Evolutionary conservation across 2,329 filamentous ascomycete species (phyloP).

Genomic region (Aspergillus sp.): DNA sequence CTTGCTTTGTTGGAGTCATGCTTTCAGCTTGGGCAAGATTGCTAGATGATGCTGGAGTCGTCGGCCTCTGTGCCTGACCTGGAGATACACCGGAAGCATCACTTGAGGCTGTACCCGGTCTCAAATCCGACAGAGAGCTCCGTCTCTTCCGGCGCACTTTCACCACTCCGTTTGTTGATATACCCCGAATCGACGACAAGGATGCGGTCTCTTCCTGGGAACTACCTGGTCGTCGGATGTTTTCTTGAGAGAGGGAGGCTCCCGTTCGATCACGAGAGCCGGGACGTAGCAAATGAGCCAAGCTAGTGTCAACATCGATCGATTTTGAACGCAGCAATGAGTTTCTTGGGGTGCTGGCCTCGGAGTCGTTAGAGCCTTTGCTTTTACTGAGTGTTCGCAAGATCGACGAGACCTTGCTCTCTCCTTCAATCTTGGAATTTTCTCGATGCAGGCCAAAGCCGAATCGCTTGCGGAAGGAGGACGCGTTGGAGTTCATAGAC

Average conservation of each 20-base stretch:
- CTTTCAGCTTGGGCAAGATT: slow-evolving; percentile 27
- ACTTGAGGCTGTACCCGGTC: slow-evolving; percentile 61
- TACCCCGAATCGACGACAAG: slow-evolving; percentile 54
- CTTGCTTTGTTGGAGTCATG: slow-evolving; percentile 29
- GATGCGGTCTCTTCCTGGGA: slow-evolving; percentile 48
- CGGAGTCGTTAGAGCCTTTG: slow-evolving; percentile 59
- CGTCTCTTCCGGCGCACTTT: slow-evolving; percentile 72
- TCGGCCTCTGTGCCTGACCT: slow-evolving; percentile 37
- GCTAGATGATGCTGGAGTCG: slow-evolving; percentile 29
- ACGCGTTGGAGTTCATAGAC: slow-evolving; percentile 81
- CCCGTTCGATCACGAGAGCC: slow-evolving; percentile 56
- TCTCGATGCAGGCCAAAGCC: slow-evolving; percentile 77
- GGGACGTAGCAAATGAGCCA: slow-evolving; percentile 51
- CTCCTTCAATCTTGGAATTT: slow-evolving; percentile 70
- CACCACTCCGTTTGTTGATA: slow-evolving; percentile 43
- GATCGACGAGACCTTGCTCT: slow-evolving; percentile 71
- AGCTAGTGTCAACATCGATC: slow-evolving; percentile 64
- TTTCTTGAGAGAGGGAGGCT: slow-evolving; percentile 50
- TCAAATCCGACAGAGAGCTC: slow-evolving; percentile 87
- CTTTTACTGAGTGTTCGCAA: slow-evolving; percentile 88
- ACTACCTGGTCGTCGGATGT: slow-evolving; percentile 44
- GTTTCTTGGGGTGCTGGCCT: slow-evolving; percentile 68
- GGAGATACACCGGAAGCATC: slow-evolving; percentile 46
- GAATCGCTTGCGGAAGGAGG: slow-evolving; percentile 80
- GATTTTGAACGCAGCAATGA: slow-evolving; percentile 71